phyloP scores from a whole-genome alignment of 2,329 filamentous ascomycete species.

The Aspergillus neoniger region DNA sequence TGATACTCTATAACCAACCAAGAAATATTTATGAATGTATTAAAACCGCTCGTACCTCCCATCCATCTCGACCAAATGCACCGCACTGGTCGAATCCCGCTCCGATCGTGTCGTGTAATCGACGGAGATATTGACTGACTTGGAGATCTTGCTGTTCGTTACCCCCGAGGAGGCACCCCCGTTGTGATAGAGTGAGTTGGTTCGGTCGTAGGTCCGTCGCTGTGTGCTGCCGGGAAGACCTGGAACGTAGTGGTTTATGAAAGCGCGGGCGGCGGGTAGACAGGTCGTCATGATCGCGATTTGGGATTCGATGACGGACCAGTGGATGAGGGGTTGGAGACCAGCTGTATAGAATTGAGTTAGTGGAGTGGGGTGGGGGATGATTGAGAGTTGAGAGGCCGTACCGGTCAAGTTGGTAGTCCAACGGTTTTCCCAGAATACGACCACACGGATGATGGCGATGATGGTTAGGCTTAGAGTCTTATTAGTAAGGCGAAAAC shows the following conservation, averaged over 20 bases:
- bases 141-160: slow-evolving; percentile 24
- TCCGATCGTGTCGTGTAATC: slow-evolving; percentile 21
- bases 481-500: background rate
- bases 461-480: slow-evolving; percentile 24
- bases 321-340: slow-evolving; percentile 29
- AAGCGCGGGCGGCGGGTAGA: slow-evolving; percentile 27
- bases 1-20: too few relatives aligned
- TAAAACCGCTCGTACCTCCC: slow-evolving; percentile 1
- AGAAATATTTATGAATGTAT: background rate
- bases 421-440: slow-evolving; percentile 30
- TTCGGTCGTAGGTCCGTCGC: slow-evolving; percentile 14
- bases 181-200: slow-evolving; percentile 6
- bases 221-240: slow-evolving; percentile 15
- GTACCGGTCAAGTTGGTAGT: slow-evolving; percentile 21
- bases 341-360: slow-evolving; percentile 8
- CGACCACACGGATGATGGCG: slow-evolving; percentile 28
- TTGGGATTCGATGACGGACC: slow-evolving; percentile 32
- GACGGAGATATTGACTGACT: slow-evolving; percentile 28
- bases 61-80: slow-evolving; percentile 18
- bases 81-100: slow-evolving; percentile 16
- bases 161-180: background rate
- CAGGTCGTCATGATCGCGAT: slow-evolving; percentile 32
- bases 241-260: slow-evolving; percentile 25
- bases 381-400: too few relatives aligned
- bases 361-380: background rate